Evolutionary conservation across 2,329 filamentous ascomycete species (phyloP), one percentile per base, ranked within the genome.

Genomic region (Fragosphaeria purpurea): DNA sequence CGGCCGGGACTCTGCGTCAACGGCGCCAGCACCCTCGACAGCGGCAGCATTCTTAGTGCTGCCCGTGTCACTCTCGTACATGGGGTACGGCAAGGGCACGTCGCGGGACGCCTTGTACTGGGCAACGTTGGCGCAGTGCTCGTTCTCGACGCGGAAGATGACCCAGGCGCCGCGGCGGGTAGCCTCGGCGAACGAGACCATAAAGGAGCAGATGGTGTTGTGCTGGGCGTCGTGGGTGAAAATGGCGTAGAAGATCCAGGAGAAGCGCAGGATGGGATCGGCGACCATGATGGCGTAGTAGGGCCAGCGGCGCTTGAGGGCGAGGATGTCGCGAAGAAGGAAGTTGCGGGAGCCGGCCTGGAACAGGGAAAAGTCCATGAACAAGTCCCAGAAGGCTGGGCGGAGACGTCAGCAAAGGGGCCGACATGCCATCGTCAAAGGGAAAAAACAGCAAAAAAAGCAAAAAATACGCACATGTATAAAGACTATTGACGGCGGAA

Each of bases 361-460:
- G 4, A 91, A 76, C n/a, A 96, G 74, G 52, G 86, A 93, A 76
- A 93, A 97, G 65, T 98, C 93, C 86, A 97, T 96, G 56, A 88
- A 82, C 2, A 98, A 70, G 63, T 98, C 93, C 93, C 93, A 98
- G 41, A 95, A 77, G 8, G 83, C 80, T 83, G 50, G 4, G 7
- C 22, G 22, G 22, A 22, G 22, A 22, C 22, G 22, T 22, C 22
- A 22, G 22, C 3, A 22, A 22, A 22, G 22, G 22, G 22, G 22
- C 22, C 22, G 22, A 22, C 22, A 22, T 22, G 22, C 22, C 22
- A 0, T 43, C 3, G 6, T n/a, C 4, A 41, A n/a, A 39, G 41
- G 30, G n/a, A 22, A 9, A 31, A 42, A 11, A 7, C n/a, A 35
- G 7, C 5, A 4, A 37, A 11, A 5, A 40, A 9, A 9, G 6